Percentiles rank a stretch among this genome's conserved stretches.
These are phyloP conservation scores for Jatropha curcas DNA, from an alignment of 345 rosid genomes.

Conservation along the genomic window DNA sequence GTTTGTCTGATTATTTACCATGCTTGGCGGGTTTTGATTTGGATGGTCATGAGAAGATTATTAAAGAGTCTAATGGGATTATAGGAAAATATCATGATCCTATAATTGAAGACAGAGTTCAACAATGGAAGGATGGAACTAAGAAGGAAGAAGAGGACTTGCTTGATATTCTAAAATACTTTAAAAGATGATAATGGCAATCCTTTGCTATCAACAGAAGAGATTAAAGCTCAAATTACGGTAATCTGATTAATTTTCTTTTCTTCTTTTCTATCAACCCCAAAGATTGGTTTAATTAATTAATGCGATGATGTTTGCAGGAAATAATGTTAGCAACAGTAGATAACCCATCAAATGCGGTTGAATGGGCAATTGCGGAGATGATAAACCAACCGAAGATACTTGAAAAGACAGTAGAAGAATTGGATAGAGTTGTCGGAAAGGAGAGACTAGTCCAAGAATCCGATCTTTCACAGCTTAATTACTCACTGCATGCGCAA, in stretches of 20 bases:
- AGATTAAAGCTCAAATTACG: slow-evolving; percentile 50
- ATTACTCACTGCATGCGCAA: slow-evolving; percentile 51
- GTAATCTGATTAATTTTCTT: slow-evolving; percentile 21
- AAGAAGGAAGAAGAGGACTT: slow-evolving; percentile 38
- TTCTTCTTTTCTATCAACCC: neutral
- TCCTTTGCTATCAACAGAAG: slow-evolving; percentile 32
- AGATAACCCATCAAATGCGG: slow-evolving; percentile 60
- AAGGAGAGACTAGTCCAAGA: slow-evolving; percentile 52
- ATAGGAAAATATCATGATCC: slow-evolving; percentile 41
- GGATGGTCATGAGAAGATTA: slow-evolving; percentile 42
- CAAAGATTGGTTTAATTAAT: too few relatives aligned
- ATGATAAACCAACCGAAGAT: slow-evolving; percentile 10
- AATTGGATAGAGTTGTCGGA: slow-evolving; percentile 49
- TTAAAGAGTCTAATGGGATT: neutral
- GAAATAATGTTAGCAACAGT: slow-evolving; percentile 46
- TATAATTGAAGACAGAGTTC: slow-evolving; percentile 33
- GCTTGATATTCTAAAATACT: slow-evolving; percentile 40
- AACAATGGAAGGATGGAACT: slow-evolving; percentile 33
- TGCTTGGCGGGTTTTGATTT: slow-evolving; percentile 36
- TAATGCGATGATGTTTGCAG: too few relatives aligned
- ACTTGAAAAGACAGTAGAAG: slow-evolving; percentile 41
- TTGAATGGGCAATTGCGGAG: slow-evolving; percentile 30
- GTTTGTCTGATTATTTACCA: slow-evolving; percentile 52
- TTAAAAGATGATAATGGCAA: slow-evolving; percentile 33
- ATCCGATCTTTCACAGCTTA: slow-evolving; percentile 43